Evolutionary conservation across 2,329 filamentous ascomycete genomes (phyloP).

Genomic region (Penicillium sp.): DNA sequence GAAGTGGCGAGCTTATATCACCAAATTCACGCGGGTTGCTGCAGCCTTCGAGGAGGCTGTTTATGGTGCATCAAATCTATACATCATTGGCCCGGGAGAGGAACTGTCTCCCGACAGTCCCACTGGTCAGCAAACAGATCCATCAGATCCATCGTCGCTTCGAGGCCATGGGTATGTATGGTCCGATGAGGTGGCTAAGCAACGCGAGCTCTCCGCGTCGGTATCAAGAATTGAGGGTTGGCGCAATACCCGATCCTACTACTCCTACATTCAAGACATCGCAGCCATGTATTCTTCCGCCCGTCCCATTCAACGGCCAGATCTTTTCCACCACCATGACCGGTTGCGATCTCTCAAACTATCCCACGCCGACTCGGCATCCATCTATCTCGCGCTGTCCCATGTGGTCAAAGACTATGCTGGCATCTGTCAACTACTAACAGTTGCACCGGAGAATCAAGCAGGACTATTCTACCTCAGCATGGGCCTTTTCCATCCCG

Average conservation of each 20-base stretch:
- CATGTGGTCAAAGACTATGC: constrained; percentile 78
- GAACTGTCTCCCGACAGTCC: constrained; percentile 57
- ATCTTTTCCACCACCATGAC: constrained; percentile 91
- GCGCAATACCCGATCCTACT: constrained; percentile 94
- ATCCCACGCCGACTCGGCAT: constrained; percentile 72
- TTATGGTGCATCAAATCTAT: constrained; percentile 88
- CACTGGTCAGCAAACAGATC: constrained; percentile 41
- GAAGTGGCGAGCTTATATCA: constrained; percentile 94
- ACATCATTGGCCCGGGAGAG: constrained; percentile 76
- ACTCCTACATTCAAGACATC: constrained; percentile 84
- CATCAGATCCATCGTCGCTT: constrained; percentile 56
- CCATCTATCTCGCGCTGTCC: constrained; percentile 82
- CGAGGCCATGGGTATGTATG: constrained; percentile 94
- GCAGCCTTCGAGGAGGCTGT: constrained; percentile 95
- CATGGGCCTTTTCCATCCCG: constrained; percentile 88
- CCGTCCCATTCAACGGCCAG: constrained; percentile 52
- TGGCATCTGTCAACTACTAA: constrained; percentile 82
- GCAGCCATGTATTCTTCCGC: constrained; percentile 44
- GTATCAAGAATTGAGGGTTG: constrained; percentile 94
- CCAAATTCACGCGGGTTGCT: constrained; percentile 88
- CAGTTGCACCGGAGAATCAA: constrained; percentile 81
- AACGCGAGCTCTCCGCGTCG: constrained; percentile 86
- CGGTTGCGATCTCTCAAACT: constrained; percentile 82
- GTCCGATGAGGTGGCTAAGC: constrained; percentile 78
- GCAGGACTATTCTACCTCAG: constrained; percentile 89